Base-by-base conservation (phyloP, 2,329 filamentous ascomycete genomes). In the Sphaceloma murrayae region DNA sequence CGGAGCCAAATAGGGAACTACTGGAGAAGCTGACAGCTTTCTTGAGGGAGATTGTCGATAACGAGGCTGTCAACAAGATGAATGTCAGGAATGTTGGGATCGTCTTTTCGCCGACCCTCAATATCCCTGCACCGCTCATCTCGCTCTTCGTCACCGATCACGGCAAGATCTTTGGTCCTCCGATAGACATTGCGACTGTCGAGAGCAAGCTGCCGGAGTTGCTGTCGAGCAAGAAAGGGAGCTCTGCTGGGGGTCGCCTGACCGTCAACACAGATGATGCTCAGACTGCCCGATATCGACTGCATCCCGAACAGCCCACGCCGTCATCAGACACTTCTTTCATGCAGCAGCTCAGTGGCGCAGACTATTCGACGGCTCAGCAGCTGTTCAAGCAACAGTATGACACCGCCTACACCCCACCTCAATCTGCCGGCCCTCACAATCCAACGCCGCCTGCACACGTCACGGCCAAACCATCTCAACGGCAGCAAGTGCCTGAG, bases 31-130 rank as follows among this genome's bases (percentile, higher is more conserved):
- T 98, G 45, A 85, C 89, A 36, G 78, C 83, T 3, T 95, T 94
- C 65, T 66, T 98, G 54, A 85, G 94, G 58, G 82, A 83, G 56
- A 89, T 98, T 55, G 86, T 95, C 58, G 87, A 91, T 62, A 87
- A 95, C 54, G 73, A 86, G 5, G 80, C 85, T 54, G 70, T 82
- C 50, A 98, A 98, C 69, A 96, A 95, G 71, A 98, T 98, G 91
- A 95, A 85, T 8, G 85, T 95, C 43, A 80, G 89, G 52, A 98
- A 98, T 58, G 67, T 98, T 45, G 89, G 91, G 51, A 96, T 98
- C 54, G 89, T 98, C 46, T 98, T 98, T 62, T 94, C 91, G 11
- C 91, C 91, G 0, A 96, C 91, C 0, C 73, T 98, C 44, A 96
- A 96, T 61, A 94, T 98, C 32, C 89, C 91, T 0, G 87, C 87